Evolutionary conservation across 345 rosid species (phyloP).

Genomic region (Camelina neglecta): DNA sequence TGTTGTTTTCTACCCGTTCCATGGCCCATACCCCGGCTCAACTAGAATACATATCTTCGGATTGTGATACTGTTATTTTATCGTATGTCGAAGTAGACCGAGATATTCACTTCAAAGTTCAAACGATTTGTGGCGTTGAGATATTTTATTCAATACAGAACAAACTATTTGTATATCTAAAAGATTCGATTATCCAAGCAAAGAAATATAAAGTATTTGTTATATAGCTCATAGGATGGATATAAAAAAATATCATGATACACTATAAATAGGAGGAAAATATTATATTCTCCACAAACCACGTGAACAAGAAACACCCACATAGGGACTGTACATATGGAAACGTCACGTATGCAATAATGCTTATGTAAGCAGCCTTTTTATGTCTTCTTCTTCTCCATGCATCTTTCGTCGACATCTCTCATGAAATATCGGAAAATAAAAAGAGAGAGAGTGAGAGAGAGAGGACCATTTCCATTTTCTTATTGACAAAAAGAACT

Average conservation of each 20-base stretch:
- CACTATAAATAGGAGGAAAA: constrained; percentile 5
- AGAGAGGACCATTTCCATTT: constrained; percentile 24
- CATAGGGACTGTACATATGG: not conserved
- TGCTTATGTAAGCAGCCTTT: constrained; percentile 40
- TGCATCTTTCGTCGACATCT: constrained; percentile 14
- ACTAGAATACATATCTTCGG: not conserved
- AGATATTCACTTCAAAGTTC: not conserved
- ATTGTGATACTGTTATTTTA: not conserved
- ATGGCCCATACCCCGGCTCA: not conserved
- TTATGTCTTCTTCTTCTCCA: constrained; percentile 10
- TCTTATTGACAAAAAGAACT: not conserved
- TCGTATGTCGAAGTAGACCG: not conserved
- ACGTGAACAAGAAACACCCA: constrained; percentile 27
- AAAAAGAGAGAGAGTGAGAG: not conserved
- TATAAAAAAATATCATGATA: not conserved
- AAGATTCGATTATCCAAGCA: too few relatives aligned
- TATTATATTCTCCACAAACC: constrained; percentile 6
- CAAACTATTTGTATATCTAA: too few relatives aligned
- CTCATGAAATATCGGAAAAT: not conserved
- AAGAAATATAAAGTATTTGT: too few relatives aligned
- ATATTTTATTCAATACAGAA: too few relatives aligned
- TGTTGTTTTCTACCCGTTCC: not conserved
- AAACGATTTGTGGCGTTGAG: too few relatives aligned
- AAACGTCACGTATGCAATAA: constrained; percentile 37
- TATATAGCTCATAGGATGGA: not conserved